Evolutionary conservation across 2,329 filamentous ascomycete species (phyloP), one percentile per base, ranked within the genome.

Genomic region (Sporothrix brunneoviolacea): DNA sequence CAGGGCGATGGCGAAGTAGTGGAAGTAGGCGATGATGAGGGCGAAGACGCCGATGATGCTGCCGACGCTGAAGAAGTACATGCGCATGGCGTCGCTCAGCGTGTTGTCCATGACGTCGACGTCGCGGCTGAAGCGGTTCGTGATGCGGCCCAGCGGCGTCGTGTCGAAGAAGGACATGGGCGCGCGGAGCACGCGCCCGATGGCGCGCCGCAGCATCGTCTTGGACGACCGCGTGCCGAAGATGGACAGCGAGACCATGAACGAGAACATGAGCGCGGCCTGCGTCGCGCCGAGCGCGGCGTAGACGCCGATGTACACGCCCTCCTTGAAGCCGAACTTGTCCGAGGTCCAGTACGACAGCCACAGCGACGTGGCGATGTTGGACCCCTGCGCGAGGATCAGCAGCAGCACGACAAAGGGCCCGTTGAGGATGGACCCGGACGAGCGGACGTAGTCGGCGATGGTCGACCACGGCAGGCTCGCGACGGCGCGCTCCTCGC

Each of bases 91-190:
- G 60, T 96, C 91, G 0, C 86, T 86, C 38, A 96, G 70, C 52
- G 83, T 88, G 65, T 95, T 95, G 69, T 97, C 93, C 89, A 97
- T 94, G 51, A 93, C 88, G 62, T 96, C 89, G 36, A 97, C 87
- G 62, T 98, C 93, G 59, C 91, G 86, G 28, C 89, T 94, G 69
- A 97, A 97, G 15, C 93, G 87, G 65, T 97, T 97, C 19, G 90
- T 95, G 65, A 97, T 96, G 33, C 91, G 85, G 18, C 93, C 93
- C 1, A 97, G 77, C 0, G 93, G 93, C 1, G 93, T 97, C 0
- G 93, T 97, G 61, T 98, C 93, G 69, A 97, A 97, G 70, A 97
- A 97, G 4, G 87, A 86, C 89, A 84, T 83, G n/a, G 81, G 81
- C 3, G 81, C 81, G 22, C 81, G 74, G n/a, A 84, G 69, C 1